Evolutionary conservation across 2,329 filamentous ascomycete species (phyloP), one percentile per base, ranked within the genome.

Genomic region (Fonsecaea pedrosoi): DNA sequence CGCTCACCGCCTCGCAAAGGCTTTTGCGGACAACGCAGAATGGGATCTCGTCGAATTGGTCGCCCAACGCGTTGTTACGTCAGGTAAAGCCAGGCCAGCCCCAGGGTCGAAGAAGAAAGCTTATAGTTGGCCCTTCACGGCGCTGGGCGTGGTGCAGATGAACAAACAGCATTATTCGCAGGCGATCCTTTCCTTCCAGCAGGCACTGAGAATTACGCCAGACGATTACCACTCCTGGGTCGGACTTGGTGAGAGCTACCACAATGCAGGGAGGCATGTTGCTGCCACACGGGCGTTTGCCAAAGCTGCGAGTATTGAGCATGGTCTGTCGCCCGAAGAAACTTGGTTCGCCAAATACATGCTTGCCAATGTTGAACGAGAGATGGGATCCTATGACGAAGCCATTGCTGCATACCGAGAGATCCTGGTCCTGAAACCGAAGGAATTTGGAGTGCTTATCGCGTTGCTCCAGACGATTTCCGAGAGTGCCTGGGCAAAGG

Each of bases 311-410:
- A 86, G 86, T 62, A 83, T 97, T 4, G 91, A 94, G 69, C 83
- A 86, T 34, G 83, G 84, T 1, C 78, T 85, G 54, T 83, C 87
- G 38, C 76, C 82, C 21, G 88, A 86, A 0, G 91, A 96, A 72
- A 90, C 87, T 9, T 99, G 95, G 95, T 99, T 97, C 77, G 94
- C 94, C 7, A 92, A 92, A 75, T 97, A 97, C 78, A 96, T 99
- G 90, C 86, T 98, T 67, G 94, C 92, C 48, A 98, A 99, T 74
- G 92, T 99, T 62, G 92, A 93, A 77, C 88, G 94, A 62, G 94
- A 98, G 75, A 84, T 98, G 56, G 93, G 92, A n/a, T 90, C 96
- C 50, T 96, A 90, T 73, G 91, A 97, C 67, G 89, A 91, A 62
- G 92, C 95, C 0, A 91, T 96, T 66, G 77, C 82, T 32, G 86